Evolutionary conservation across 2,329 filamentous ascomycete genomes (phyloP).

Genomic region (Scleromitrula shiraiana): DNA sequence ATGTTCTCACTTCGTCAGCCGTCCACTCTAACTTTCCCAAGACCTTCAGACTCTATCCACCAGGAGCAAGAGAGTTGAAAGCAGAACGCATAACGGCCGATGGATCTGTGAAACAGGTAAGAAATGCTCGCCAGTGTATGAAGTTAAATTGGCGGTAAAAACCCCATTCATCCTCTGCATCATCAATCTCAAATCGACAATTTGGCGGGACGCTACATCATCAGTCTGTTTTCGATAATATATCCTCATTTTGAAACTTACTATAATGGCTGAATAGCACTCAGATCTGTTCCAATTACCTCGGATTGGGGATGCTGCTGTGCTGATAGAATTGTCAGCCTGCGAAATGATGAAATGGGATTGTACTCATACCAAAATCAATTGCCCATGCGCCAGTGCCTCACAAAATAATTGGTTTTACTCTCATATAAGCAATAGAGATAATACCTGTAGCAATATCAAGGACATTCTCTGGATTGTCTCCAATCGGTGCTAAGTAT

Average conservation of each 20-base stretch:
- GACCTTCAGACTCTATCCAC: no score
- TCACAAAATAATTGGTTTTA: no score
- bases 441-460: slow-evolving; percentile 39
- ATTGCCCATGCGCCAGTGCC: slow-evolving; percentile 54
- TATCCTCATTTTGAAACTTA: neutral
- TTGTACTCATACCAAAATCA: slow-evolving; percentile 43
- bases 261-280: neutral
- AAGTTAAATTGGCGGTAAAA: slow-evolving; percentile 39
- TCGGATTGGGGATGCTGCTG: neutral
- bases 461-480: slow-evolving; percentile 29
- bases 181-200: slow-evolving; percentile 39
- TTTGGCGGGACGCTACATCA: slow-evolving; percentile 1
- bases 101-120: slow-evolving; percentile 11
- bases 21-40: no score
- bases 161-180: slow-evolving; percentile 42
- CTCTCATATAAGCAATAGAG: no score
- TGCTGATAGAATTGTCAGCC: neutral
- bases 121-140: slow-evolving; percentile 32
- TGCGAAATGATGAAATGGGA: neutral
- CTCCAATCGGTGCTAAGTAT: slow-evolving; percentile 22
- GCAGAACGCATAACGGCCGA: slow-evolving; percentile 3
- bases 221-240: neutral
- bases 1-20: no score
- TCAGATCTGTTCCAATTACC: neutral
- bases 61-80: slow-evolving; percentile 8